A percentile compares a stretch with the other conserved stretches of the same genome.
phyloP scores from a whole-genome alignment of 129 eudicot species.

The Helianthus annuus region HanXRQr2.0-SUNRISE NC_035443.2:71931505-71932004 shows the following conservation, averaged over 20 bases:
- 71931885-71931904: slow-evolving; percentile 53
- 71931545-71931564: slow-evolving; percentile 79
- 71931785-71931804: slow-evolving; percentile 4
- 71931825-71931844: slow-evolving; percentile 24
- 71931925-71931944: neutral
- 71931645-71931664: slow-evolving; percentile 15
- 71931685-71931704: slow-evolving; percentile 93
- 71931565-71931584: slow-evolving; percentile 73
- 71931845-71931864: slow-evolving; percentile 61
- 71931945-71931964: too few species aligned
- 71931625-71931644: neutral
- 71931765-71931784: neutral
- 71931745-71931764: slow-evolving; percentile 63
- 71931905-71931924: slow-evolving; percentile 1
- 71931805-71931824: neutral
- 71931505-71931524: slow-evolving; percentile 97
- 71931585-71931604: neutral
- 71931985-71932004: too few species aligned
- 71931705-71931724: slow-evolving; percentile 76
- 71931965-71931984: too few species aligned
- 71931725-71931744: slow-evolving; percentile 90
- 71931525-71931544: slow-evolving; percentile 90
- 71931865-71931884: slow-evolving; percentile 56
- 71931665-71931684: slow-evolving; percentile 93
- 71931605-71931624: neutral